Conservation (phyloP, 176 grass and related monocot genomes). For the Secale cereale region DNA sequence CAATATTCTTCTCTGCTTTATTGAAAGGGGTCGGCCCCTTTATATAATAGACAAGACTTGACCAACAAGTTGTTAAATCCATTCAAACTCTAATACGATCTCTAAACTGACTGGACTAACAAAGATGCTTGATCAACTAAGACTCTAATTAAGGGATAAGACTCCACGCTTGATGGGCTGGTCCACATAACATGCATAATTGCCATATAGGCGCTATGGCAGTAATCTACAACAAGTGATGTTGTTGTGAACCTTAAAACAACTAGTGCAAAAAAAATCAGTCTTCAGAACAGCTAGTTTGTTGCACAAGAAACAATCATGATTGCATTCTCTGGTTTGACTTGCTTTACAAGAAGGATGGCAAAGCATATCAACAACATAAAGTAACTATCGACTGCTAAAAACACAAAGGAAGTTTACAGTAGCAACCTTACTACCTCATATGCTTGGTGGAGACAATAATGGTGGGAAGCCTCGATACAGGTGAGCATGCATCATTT, state of each 20-base stretch:
- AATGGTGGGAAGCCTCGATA: constrained; percentile 32
- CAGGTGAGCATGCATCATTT: neutral
- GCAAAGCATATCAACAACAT: neutral
- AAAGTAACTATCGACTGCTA: neutral
- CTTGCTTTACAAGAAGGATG: neutral
- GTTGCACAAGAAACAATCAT: neutral
- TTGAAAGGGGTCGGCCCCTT: too few species aligned
- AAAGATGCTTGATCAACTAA: too few species aligned
- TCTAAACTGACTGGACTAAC: too few species aligned
- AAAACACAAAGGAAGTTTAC: neutral
- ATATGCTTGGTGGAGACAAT: constrained; percentile 20
- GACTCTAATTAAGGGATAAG: too few species aligned
- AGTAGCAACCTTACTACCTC: constrained; percentile 19
- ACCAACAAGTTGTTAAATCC: too few species aligned
- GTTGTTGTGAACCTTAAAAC: neutral
- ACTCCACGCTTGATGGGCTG: too few species aligned
- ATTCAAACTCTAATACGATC: too few species aligned
- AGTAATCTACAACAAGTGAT: neutral
- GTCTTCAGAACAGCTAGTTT: neutral
- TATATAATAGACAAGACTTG: too few species aligned
- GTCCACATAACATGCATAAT: neutral
- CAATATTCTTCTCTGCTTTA: too few species aligned
- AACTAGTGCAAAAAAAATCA: neutral
- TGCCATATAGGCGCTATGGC: neutral
- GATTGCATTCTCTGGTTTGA: neutral